A percentile compares a stretch with the other conserved stretches of the same genome.
These are phyloP conservation scores for Alopecurus myosuroides DNA, from an alignment of 176 grass and related monocot species.

Conservation along the genomic window DNA sequence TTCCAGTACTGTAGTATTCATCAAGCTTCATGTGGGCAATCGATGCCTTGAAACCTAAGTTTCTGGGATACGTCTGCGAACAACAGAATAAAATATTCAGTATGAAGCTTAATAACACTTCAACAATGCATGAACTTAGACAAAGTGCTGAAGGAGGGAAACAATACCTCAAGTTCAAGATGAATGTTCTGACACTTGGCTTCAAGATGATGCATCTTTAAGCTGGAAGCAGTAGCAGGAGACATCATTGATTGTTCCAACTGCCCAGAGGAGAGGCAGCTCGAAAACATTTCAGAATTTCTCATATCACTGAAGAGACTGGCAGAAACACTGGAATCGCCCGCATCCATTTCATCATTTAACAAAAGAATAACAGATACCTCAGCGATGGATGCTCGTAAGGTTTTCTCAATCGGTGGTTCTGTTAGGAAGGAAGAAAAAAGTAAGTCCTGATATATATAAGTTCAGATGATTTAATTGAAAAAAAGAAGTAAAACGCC, in stretches of 20 bases:
- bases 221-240: slow-evolving; percentile 37
- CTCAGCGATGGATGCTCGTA: slow-evolving; percentile 56
- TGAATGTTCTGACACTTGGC: slow-evolving; percentile 56
- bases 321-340: slow-evolving; percentile 18
- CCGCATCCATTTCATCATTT: slow-evolving; percentile 34
- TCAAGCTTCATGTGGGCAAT: slow-evolving; percentile 61
- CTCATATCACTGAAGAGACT: slow-evolving; percentile 33
- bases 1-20: slow-evolving; percentile 53
- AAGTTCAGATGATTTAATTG: slow-evolving; percentile 1
- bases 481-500: background rate
- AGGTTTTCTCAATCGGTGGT: slow-evolving; percentile 61
- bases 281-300: slow-evolving; percentile 58
- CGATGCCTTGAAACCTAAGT: slow-evolving; percentile 56
- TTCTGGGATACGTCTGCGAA: slow-evolving; percentile 79
- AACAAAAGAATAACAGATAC: slow-evolving; percentile 79
- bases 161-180: slow-evolving; percentile 76
- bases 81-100: slow-evolving; percentile 40
- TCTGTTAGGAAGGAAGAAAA: slow-evolving; percentile 59
- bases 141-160: background rate
- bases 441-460: slow-evolving; percentile 22
- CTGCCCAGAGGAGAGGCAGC: slow-evolving; percentile 63
- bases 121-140: background rate
- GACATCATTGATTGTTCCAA: slow-evolving; percentile 44
- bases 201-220: slow-evolving; percentile 83
- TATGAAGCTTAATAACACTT: slow-evolving; percentile 20